These are phyloP conservation scores for Skeletonema menzelii DNA, from an alignment of 108 stramenopile species.

Conservation along the genomic window DNA sequence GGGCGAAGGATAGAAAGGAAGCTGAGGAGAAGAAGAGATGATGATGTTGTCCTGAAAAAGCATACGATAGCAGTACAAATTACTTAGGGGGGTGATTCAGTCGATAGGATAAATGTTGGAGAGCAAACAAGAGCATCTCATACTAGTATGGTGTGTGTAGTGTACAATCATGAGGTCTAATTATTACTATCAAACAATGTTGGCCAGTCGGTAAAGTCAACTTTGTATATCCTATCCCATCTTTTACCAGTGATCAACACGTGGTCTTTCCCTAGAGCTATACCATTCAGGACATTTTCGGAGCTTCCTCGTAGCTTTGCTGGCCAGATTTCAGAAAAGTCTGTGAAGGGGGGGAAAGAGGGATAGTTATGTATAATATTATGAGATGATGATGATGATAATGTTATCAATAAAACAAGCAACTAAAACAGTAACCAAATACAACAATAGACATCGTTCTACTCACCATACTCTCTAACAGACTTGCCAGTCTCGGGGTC, in stretches of 20 bases:
- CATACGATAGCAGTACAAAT: too few species aligned
- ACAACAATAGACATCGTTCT: not conserved
- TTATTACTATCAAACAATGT: constrained; percentile 15
- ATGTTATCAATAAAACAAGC: not conserved
- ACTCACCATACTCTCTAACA: constrained; percentile 85
- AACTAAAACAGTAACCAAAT: constrained; percentile 2
- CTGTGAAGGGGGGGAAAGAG: constrained; percentile 20
- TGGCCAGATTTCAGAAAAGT: constrained; percentile 72
- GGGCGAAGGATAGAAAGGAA: not conserved
- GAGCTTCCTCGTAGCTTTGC: constrained; percentile 31
- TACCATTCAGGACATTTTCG: constrained; percentile 86
- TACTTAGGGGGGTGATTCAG: too few species aligned
- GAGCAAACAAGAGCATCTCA: too few species aligned
- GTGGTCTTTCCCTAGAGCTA: constrained; percentile 73
- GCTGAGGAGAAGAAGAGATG: not conserved
- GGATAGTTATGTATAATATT: not conserved
- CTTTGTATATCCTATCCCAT: constrained; percentile 78
- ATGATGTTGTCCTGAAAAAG: not conserved
- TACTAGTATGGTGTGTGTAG: not conserved
- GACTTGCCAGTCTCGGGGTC: constrained; percentile 75
- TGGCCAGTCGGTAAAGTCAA: constrained; percentile 46
- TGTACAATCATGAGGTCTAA: not conserved
- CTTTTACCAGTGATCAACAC: constrained; percentile 71
- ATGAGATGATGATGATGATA: not conserved
- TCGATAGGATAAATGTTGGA: too few species aligned